phyloP scores from a whole-genome alignment of 2,329 filamentous ascomycete genomes.

The Helotiales sp. region DNA sequence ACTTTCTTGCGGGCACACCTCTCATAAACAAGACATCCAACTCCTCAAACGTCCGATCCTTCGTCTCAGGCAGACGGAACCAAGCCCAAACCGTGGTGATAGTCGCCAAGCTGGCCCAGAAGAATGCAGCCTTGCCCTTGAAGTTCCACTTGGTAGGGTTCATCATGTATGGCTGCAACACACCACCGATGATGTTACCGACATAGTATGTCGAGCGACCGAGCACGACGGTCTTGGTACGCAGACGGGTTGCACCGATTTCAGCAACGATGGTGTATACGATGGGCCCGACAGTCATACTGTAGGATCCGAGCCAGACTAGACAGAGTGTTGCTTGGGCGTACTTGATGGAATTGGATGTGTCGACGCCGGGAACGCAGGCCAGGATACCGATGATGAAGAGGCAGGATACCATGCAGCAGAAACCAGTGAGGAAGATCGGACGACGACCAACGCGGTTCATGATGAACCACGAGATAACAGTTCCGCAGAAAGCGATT shows the following conservation, averaged over 20 bases:
- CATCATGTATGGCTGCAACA: constrained; percentile 47
- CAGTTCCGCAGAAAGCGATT: constrained; percentile 55
- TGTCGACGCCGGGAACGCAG: constrained; percentile 18
- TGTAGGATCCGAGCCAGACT: constrained; percentile 39
- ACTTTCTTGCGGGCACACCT: constrained; percentile 27
- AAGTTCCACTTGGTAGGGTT: constrained; percentile 49
- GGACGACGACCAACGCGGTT: constrained; percentile 53
- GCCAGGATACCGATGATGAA: constrained; percentile 49
- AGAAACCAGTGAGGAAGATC: constrained; percentile 54
- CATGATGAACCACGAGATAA: constrained; percentile 55
- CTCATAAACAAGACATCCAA: constrained; percentile 33
- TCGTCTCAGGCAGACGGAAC: constrained; percentile 54
- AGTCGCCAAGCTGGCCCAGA: constrained; percentile 48
- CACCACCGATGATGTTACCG: constrained; percentile 41
- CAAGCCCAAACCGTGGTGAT: constrained; percentile 53
- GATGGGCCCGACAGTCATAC: constrained; percentile 48
- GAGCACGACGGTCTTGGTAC: constrained; percentile 40
- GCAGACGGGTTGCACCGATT: constrained; percentile 44
- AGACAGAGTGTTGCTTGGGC: constrained; percentile 39
- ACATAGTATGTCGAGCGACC: constrained; percentile 45
- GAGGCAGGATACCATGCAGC: constrained; percentile 51
- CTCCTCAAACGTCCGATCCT: constrained; percentile 42
- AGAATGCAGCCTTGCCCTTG: constrained; percentile 48
- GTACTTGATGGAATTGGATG: constrained; percentile 23
- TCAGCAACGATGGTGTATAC: constrained; percentile 45